Base-by-base conservation (phyloP, 2,329 filamentous ascomycete species). In the Paraphaeosphaeria minitans region DNA sequence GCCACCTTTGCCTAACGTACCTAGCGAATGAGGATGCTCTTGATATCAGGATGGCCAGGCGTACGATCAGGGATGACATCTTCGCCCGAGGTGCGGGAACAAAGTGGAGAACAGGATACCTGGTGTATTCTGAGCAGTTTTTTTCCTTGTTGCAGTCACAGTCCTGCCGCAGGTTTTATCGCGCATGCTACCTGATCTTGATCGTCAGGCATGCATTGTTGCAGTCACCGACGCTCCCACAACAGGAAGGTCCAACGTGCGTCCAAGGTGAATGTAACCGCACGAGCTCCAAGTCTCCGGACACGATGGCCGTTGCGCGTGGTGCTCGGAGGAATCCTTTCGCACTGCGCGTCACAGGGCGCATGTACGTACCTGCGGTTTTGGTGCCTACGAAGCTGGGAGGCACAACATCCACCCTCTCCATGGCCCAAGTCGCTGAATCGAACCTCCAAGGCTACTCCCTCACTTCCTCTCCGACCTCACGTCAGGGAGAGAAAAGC, bases 321-420 rank as follows among this genome's bases (percentile, higher is more conserved):
- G 14, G 35, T 16, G 35, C 35, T 37, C 35, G 35, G 33, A 51
- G 48, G 35, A 35, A 42, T 31, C 37, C 16, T 33, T 33, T 37
- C 13, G 49, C 37, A 52, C 42, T n/a, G n/a, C n/a, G n/a, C n/a
- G n/a, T n/a, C n/a, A n/a, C n/a, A n/a, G 49, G 35, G 37, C 49
- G 49, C 33, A 42, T 29, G 49, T 52, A 39, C 48, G 49, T 52
- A 39, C 48, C 22, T 52, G 39, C 49, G 42, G 14, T 8, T 42
- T 52, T 13, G 29, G 35, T 52, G 8, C 37, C 12, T 12, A 10
- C 3, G 37, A 29, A 12, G 22, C 9, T 13, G 22, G 14, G 19
- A 33, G 27, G 35, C 33, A 39, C 27, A 16, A 19, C 21, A 21
- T 33, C 21, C 27, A 41, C 48, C 7, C 19, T 27, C 6, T 41